Evolutionary conservation across 2,329 filamentous ascomycete genomes (phyloP).

Genomic region (Rhynchosporium secalis): DNA sequence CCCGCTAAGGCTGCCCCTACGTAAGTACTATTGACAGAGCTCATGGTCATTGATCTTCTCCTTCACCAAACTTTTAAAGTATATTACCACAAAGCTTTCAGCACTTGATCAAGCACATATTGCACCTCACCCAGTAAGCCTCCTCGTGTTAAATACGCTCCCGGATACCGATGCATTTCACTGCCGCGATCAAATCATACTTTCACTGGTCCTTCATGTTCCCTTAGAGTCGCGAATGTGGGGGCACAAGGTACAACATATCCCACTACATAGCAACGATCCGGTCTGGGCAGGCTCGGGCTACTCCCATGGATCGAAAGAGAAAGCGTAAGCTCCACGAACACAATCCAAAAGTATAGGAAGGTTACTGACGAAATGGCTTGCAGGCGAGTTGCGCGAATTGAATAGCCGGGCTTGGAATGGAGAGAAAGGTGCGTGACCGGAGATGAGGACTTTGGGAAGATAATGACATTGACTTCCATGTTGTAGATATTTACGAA

Average conservation of each 20-base stretch:
- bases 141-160: conserved; percentile 17
- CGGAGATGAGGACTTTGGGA: not conserved
- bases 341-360: not conserved
- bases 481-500: conserved; percentile 33
- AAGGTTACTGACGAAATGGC: conserved; percentile 25
- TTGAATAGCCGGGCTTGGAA: conserved; percentile 87
- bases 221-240: conserved; percentile 41
- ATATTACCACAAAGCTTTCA: conserved; percentile 11
- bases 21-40: conserved; percentile 15
- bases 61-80: conserved; percentile 16
- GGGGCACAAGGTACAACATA: conserved; percentile 37
- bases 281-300: conserved; percentile 28
- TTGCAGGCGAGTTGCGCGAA: conserved; percentile 81
- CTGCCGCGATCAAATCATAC: conserved; percentile 37
- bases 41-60: conserved; percentile 3
- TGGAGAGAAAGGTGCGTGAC: conserved; percentile 74
- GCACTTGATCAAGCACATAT: conserved; percentile 9
- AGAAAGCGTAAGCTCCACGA: conserved; percentile 55
- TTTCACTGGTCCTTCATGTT: conserved; percentile 39
- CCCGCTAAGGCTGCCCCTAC: conserved; percentile 5
- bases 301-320: conserved; percentile 60
- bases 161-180: conserved; percentile 41
- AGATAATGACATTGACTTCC: conserved; percentile 23
- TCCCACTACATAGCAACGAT: conserved; percentile 28
- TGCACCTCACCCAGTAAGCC: conserved; percentile 21